phyloP scores from a whole-genome alignment of 2,329 filamentous ascomycete genomes.

The Penicillium sp. region DNA sequence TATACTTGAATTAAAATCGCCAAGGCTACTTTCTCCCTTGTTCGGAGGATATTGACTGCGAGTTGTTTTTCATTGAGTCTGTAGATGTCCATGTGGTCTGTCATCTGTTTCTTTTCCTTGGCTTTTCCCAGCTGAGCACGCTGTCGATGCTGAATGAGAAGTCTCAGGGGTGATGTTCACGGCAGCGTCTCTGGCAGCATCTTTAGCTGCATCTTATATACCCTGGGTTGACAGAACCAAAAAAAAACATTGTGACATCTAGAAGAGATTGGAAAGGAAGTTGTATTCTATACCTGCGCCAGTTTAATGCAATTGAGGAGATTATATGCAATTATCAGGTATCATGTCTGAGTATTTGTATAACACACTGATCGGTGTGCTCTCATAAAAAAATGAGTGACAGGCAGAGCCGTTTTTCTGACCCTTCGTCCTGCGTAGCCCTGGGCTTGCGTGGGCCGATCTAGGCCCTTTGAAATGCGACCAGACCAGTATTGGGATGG shows the following conservation, averaged over 20 bases:
- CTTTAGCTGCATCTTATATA: constrained; percentile 23
- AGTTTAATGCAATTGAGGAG: constrained; percentile 1
- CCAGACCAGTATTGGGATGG: not conserved
- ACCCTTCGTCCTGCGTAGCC: not conserved
- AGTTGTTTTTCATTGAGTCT: constrained; percentile 7
- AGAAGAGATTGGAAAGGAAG: constrained; percentile 24
- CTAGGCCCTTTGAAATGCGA: not conserved
- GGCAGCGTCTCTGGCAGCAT: constrained; percentile 5
- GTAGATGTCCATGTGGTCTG: constrained; percentile 17
- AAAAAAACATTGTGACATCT: constrained; percentile 21
- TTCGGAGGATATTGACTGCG: constrained; percentile 5
- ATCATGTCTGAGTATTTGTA: not conserved
- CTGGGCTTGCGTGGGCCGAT: not conserved
- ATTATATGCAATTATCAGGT: not conserved
- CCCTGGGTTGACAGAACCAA: constrained; percentile 26
- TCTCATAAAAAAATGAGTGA: too few species aligned
- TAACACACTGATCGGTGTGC: not conserved
- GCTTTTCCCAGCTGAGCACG: constrained; percentile 9
- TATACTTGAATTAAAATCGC: constrained; percentile 8
- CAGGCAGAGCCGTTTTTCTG: not conserved
- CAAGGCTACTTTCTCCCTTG: constrained; percentile 4
- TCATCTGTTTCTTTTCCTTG: constrained; percentile 7
- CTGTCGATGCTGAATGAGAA: constrained; percentile 6
- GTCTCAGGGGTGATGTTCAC: constrained; percentile 6
- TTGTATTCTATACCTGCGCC: constrained; percentile 21